These are phyloP conservation scores for Rhododendron vialii DNA, from an alignment of 148 eudicot genomes.

Conservation along the genomic window DNA sequence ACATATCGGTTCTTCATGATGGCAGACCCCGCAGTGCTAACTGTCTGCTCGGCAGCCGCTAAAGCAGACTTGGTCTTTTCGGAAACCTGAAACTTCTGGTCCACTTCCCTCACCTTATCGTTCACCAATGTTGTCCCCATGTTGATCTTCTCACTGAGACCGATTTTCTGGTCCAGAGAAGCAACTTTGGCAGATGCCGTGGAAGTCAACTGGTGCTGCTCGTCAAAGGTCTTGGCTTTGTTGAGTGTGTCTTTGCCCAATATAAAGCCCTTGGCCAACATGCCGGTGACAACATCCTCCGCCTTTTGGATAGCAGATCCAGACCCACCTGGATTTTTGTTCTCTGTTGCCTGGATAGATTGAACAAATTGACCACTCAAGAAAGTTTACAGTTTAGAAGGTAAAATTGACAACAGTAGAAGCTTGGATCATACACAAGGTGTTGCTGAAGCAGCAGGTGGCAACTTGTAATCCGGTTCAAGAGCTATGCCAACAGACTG, in stretches of 20 bases:
- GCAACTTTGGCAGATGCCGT: constrained; percentile 80
- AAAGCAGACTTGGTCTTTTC: constrained; percentile 81
- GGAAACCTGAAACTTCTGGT: constrained; percentile 39
- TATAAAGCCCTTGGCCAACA: constrained; percentile 89
- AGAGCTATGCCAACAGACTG: constrained; percentile 74
- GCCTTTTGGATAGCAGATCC: constrained; percentile 75
- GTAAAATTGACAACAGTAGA: background rate
- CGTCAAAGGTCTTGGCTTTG: constrained; percentile 82
- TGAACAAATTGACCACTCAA: background rate
- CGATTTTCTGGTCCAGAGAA: constrained; percentile 81
- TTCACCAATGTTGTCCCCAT: constrained; percentile 72
- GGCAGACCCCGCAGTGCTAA: constrained; percentile 77
- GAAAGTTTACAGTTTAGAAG: background rate
- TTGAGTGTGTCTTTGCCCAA: constrained; percentile 78
- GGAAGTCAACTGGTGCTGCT: constrained; percentile 68
- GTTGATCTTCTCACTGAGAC: constrained; percentile 65
- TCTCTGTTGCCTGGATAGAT: constrained; percentile 34
- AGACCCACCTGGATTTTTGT: constrained; percentile 27
- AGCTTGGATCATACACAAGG: constrained; percentile 35
- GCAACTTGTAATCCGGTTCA: constrained; percentile 72
- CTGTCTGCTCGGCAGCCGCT: constrained; percentile 82
- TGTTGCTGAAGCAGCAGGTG: constrained; percentile 40
- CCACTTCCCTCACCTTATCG: constrained; percentile 83
- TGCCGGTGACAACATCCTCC: constrained; percentile 82
- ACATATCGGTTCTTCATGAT: constrained; percentile 86